These are phyloP conservation scores for Eutrema yunnanense DNA, from an alignment of 345 rosid species.

Conservation along the genomic window DNA sequence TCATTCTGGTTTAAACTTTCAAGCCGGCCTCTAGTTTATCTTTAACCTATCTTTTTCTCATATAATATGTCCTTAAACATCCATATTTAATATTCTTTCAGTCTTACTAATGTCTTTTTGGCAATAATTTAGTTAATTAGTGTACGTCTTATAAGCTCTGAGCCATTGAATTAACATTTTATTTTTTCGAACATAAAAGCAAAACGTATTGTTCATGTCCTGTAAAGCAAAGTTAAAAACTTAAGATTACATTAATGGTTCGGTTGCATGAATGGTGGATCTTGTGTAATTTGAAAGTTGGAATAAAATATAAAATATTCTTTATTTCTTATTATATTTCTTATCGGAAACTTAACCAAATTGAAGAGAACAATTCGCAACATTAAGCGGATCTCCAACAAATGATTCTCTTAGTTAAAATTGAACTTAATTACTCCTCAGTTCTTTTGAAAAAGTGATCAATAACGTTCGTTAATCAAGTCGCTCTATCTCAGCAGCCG, in stretches of 20 bases:
- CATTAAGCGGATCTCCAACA: background rate
- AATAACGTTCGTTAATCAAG: background rate
- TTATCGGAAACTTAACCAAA: no score
- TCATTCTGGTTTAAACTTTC: background rate
- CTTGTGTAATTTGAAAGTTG: no score
- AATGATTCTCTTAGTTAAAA: no score
- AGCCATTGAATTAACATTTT: background rate
- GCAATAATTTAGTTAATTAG: background rate
- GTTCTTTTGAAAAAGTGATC: no score
- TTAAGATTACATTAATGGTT: background rate
- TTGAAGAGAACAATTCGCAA: no score
- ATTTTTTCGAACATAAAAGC: background rate
- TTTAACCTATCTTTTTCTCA: background rate
- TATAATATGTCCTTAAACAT: background rate
- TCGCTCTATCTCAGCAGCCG: background rate
- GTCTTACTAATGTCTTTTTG: background rate
- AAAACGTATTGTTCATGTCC: background rate
- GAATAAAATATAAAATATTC: no score
- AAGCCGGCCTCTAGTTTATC: background rate
- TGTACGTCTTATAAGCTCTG: background rate
- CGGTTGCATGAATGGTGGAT: background rate
- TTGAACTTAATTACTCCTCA: no score
- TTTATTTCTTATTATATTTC: no score
- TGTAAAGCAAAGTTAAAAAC: background rate
- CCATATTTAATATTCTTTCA: background rate